phyloP scores from a whole-genome alignment of 176 grass and related monocot genomes.

The Raddia distichophylla region DNA sequence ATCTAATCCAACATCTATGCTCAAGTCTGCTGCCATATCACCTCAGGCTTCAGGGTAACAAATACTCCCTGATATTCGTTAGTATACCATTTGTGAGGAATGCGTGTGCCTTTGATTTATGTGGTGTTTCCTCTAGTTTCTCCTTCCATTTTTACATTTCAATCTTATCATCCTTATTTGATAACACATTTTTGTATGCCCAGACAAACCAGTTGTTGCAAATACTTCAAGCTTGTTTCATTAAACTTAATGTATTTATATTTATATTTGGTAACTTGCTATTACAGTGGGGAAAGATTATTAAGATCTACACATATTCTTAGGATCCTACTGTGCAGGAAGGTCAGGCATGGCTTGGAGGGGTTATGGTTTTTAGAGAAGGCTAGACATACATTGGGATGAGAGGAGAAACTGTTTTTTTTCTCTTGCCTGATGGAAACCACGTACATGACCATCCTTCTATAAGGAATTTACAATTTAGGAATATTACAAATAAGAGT shows the following conservation, averaged over 20 bases:
- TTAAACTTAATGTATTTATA: neutral
- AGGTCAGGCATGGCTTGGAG: neutral
- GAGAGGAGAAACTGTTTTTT: neutral
- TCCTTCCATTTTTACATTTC: no score
- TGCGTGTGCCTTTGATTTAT: no score
- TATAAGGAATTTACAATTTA: neutral
- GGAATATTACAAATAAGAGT: no score
- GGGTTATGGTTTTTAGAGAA: neutral
- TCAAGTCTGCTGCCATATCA: conserved; percentile 55
- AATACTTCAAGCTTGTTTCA: neutral
- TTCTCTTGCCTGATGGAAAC: neutral
- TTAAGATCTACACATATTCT: no score
- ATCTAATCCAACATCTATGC: conserved; percentile 50
- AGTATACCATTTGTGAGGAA: neutral
- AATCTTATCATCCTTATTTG: no score
- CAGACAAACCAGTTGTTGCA: neutral
- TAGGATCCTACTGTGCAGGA: neutral
- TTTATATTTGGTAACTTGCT: neutral
- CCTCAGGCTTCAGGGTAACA: conserved; percentile 60
- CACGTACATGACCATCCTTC: neutral
- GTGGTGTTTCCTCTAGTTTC: no score
- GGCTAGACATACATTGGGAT: neutral
- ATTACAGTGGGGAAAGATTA: no score
- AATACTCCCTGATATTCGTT: conserved; percentile 13
- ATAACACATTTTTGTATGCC: neutral